These are phyloP conservation scores for Colletotrichum truncatum DNA, from an alignment of 2,329 filamentous ascomycete genomes.

Conservation along the genomic window DNA sequence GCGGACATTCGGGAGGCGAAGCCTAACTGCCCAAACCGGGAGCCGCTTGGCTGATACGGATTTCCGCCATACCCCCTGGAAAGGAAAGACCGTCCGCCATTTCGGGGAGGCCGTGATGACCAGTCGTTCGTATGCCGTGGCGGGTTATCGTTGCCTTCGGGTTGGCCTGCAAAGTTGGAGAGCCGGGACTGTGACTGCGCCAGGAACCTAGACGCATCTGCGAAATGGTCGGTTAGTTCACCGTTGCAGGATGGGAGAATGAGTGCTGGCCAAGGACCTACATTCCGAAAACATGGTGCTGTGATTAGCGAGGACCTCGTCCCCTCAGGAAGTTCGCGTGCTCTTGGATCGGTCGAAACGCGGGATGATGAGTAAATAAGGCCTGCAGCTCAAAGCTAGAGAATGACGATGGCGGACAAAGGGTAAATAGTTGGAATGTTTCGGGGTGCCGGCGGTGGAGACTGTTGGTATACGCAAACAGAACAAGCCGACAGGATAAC, in stretches of 20 bases:
- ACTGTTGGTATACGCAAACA: slow-evolving; percentile 27
- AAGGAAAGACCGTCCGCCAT: slow-evolving; percentile 52
- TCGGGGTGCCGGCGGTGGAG: slow-evolving; percentile 16
- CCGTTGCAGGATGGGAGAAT: neutral
- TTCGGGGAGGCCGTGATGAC: slow-evolving; percentile 42
- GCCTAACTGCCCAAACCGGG: slow-evolving; percentile 75
- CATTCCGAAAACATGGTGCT: slow-evolving; percentile 76
- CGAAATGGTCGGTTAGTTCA: slow-evolving; percentile 32
- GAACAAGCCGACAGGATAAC: neutral
- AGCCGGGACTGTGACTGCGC: slow-evolving; percentile 95
- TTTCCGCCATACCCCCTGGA: slow-evolving; percentile 67
- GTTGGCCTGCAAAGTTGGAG: slow-evolving; percentile 71
- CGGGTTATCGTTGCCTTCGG: slow-evolving; percentile 53
- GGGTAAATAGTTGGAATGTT: slow-evolving; percentile 23
- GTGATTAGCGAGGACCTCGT: slow-evolving; percentile 28
- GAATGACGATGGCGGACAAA: slow-evolving; percentile 28
- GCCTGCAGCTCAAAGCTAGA: neutral
- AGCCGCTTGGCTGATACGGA: slow-evolving; percentile 76
- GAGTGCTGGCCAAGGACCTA: slow-evolving; percentile 56
- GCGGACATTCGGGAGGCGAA: slow-evolving; percentile 81
- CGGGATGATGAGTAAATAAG: slow-evolving; percentile 21
- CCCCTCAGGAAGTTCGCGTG: slow-evolving; percentile 20
- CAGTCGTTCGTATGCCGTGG: slow-evolving; percentile 46
- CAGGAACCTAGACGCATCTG: slow-evolving; percentile 96
- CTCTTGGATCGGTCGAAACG: slow-evolving; percentile 7